Evolutionary conservation across 345 rosid genomes (phyloP).

Genomic region (Euphorbia tirucalli): DNA sequence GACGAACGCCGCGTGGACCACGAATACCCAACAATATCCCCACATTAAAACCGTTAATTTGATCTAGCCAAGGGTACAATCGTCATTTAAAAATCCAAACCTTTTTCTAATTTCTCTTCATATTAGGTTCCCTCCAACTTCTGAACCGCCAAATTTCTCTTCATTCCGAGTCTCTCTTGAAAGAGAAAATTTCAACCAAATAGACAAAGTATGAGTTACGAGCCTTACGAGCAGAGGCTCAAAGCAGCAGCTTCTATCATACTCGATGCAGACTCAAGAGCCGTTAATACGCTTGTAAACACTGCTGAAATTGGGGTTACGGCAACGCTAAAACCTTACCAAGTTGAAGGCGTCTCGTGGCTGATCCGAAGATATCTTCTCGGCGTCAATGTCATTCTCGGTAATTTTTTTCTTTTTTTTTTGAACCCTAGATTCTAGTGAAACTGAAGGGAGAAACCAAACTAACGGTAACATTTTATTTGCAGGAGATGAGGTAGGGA

Average conservation of each 20-base stretch:
- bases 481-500: conserved; percentile 84
- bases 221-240: conserved; percentile 60
- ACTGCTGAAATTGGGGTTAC: conserved; percentile 48
- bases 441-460: not conserved
- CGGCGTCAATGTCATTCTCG: conserved; percentile 81
- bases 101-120: too few relatives aligned
- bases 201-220: conserved; percentile 48
- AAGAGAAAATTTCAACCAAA: not conserved
- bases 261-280: conserved; percentile 36
- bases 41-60: too few relatives aligned
- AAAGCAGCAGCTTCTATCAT: too few relatives aligned
- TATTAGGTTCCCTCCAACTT: conserved; percentile 17
- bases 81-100: not conserved
- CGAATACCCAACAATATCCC: too few relatives aligned
- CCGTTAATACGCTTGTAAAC: conserved; percentile 23
- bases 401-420: conserved; percentile 27
- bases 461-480: conserved; percentile 12
- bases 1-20: too few relatives aligned
- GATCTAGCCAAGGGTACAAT: not conserved
- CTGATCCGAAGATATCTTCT: conserved; percentile 59
- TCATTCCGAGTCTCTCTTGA: not conserved
- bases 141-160: conserved; percentile 11
- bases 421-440: not conserved
- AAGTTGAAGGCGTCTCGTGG: conserved; percentile 76
- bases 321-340: conserved; percentile 72